Conservation (phyloP, 768 basidiomycete species). For the Phallus indusiatus region DNA sequence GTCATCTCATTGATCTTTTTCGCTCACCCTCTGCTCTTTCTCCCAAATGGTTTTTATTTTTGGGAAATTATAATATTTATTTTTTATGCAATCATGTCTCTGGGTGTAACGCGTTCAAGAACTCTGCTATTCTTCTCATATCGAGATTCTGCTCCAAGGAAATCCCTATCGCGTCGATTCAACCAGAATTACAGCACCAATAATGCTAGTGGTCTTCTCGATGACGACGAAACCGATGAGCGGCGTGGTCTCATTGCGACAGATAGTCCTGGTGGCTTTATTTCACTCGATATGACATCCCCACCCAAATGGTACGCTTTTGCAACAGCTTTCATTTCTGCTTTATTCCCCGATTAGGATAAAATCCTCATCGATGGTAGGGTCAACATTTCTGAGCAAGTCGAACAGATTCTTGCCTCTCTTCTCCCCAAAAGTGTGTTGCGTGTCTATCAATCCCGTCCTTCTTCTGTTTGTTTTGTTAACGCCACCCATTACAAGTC, state of each 20-base stretch:
- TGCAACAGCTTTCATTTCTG: conserved; percentile 15
- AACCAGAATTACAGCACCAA: conserved; percentile 23
- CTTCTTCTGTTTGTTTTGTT: neutral
- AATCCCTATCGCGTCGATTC: conserved; percentile 30
- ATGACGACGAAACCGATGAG: conserved; percentile 42
- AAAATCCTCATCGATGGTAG: conserved; percentile 30
- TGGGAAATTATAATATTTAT: neutral
- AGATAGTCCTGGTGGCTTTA: conserved; percentile 9
- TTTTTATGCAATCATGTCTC: conserved; percentile 21
- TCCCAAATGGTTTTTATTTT: neutral
- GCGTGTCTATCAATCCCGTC: neutral
- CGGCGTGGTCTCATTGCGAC: conserved; percentile 46
- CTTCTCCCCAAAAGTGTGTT: conserved; percentile 71
- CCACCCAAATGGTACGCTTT: conserved; percentile 77
- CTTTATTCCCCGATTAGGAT: neutral
- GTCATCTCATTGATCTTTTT: neutral
- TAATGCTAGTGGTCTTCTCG: conserved; percentile 39
- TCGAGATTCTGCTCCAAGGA: conserved; percentile 59
- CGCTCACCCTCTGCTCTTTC: neutral
- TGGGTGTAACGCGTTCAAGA: conserved; percentile 64
- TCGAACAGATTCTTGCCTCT: conserved; percentile 64
- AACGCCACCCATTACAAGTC: conserved; percentile 40
- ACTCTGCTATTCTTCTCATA: conserved; percentile 92
- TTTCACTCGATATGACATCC: conserved; percentile 22
- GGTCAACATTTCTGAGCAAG: conserved; percentile 90